Conservation (phyloP, 306 rosid genomes). For the Medicago arabica region DNA sequence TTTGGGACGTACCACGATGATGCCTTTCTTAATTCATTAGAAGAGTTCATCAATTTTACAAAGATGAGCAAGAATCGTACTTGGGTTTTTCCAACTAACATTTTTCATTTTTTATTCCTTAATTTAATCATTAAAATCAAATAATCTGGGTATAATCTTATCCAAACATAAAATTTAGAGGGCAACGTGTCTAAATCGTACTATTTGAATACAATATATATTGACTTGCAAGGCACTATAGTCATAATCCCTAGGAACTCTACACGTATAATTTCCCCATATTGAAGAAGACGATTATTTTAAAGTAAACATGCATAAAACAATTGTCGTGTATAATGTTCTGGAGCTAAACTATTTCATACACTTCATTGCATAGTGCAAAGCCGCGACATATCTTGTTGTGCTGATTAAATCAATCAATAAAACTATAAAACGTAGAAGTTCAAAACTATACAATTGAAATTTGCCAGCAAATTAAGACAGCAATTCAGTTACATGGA, state of each 20-base stretch:
- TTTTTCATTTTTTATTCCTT: no score
- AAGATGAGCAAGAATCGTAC: no score
- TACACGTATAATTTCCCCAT: constrained; percentile 39
- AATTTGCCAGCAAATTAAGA: constrained; percentile 5
- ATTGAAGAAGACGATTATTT: constrained; percentile 37
- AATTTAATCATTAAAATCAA: neutral
- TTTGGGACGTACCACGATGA: no score
- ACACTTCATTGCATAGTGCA: no score
- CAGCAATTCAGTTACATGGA: constrained; percentile 8
- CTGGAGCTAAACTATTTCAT: neutral
- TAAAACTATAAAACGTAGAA: neutral
- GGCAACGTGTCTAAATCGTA: constrained; percentile 37
- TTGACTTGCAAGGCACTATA: constrained; percentile 47
- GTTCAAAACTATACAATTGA: constrained; percentile 1
- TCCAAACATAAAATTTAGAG: neutral
- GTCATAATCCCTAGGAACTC: constrained; percentile 1
- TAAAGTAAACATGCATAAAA: constrained; percentile 1
- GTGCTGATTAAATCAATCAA: constrained; percentile 7
- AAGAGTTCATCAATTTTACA: no score
- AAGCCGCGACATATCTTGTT: constrained; percentile 26
- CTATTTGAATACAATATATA: neutral
- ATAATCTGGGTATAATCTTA: neutral
- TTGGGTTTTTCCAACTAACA: no score
- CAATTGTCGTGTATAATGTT: constrained; percentile 25
- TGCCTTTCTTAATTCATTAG: no score